phyloP scores from a whole-genome alignment of 495 filamentous ascomycete genomes.

The Penicillium silybi region DNA sequence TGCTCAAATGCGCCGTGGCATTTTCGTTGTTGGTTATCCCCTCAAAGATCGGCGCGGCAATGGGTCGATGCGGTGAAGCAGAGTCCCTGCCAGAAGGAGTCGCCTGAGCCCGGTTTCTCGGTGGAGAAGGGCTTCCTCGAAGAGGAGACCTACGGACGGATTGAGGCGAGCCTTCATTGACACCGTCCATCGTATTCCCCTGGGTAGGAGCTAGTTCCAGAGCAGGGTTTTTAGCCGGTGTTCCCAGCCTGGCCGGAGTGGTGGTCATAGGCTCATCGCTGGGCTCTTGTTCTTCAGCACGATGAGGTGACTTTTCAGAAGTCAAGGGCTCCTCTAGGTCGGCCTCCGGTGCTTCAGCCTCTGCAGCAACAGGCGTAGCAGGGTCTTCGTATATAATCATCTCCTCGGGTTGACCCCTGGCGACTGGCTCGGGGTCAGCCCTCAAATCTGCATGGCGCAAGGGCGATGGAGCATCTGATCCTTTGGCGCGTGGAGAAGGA shows the following conservation, averaged over 20 bases:
- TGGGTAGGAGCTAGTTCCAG: constrained; percentile 13
- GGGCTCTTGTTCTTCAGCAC: neutral
- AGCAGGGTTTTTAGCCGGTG: constrained; percentile 8
- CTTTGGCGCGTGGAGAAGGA: constrained; percentile 2
- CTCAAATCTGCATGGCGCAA: constrained; percentile 1
- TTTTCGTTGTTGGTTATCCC: constrained; percentile 26
- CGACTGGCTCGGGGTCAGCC: constrained; percentile 4
- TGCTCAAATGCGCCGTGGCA: constrained; percentile 9
- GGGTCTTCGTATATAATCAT: constrained; percentile 45
- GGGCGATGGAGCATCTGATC: constrained; percentile 3
- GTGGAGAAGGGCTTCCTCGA: constrained; percentile 20
- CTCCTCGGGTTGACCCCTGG: constrained; percentile 18
- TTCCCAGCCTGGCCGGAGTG: neutral
- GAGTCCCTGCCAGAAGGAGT: constrained; percentile 3
- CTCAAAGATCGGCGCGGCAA: neutral
- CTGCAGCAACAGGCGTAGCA: constrained; percentile 19
- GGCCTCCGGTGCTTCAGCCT: neutral
- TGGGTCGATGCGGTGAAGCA: constrained; percentile 4
- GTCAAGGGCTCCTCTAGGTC: constrained; percentile 8
- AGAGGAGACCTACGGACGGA: constrained; percentile 19
- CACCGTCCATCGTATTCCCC: neutral
- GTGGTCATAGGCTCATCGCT: neutral
- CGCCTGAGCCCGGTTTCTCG: constrained; percentile 13
- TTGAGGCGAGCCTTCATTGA: constrained; percentile 14
- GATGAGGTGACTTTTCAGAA: constrained; percentile 11